These are phyloP conservation scores for Calonectria ilicicola DNA, from an alignment of 2,329 filamentous ascomycete species.

Conservation along the genomic window DNA sequence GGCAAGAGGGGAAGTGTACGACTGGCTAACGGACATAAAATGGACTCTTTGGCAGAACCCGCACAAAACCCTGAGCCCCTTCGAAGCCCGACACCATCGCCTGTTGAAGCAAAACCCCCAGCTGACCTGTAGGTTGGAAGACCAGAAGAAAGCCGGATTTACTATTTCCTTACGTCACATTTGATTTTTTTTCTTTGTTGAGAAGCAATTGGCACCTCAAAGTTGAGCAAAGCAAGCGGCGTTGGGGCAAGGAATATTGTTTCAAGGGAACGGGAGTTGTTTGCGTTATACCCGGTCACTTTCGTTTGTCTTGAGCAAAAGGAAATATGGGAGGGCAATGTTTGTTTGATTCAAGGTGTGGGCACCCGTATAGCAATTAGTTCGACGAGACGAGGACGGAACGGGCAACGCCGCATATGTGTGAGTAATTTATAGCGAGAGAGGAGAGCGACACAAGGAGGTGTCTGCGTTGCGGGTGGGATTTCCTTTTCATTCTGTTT, in stretches of 20 bases:
- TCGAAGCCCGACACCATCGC: constrained; percentile 49
- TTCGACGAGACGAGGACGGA: constrained; percentile 22
- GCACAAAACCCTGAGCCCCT: constrained; percentile 53
- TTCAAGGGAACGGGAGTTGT: constrained; percentile 33
- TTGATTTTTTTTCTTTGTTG: constrained; percentile 5
- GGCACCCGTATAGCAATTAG: constrained; percentile 30
- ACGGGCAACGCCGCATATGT: constrained; percentile 32
- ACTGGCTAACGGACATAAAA: constrained; percentile 61
- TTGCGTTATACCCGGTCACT: constrained; percentile 49
- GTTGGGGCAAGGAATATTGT: constrained; percentile 30
- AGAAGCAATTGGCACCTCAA: constrained; percentile 20
- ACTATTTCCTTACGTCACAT: background rate
- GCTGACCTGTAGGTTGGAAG: constrained; percentile 19
- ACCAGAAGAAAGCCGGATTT: background rate
- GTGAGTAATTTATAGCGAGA: constrained; percentile 30
- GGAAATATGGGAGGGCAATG: constrained; percentile 28
- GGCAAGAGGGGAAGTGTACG: constrained; percentile 75
- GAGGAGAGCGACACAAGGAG: constrained; percentile 23
- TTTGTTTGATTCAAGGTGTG: constrained; percentile 33
- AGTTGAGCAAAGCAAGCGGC: constrained; percentile 26
- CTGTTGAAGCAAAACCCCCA: constrained; percentile 34
- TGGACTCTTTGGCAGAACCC: constrained; percentile 50
- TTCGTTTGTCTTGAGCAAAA: constrained; percentile 39
- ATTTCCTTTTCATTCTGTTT: constrained; percentile 23
- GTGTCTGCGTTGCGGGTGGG: constrained; percentile 25